Conservation (phyloP, 306 rosid species). For the Trifolium subterraneum region DNA sequence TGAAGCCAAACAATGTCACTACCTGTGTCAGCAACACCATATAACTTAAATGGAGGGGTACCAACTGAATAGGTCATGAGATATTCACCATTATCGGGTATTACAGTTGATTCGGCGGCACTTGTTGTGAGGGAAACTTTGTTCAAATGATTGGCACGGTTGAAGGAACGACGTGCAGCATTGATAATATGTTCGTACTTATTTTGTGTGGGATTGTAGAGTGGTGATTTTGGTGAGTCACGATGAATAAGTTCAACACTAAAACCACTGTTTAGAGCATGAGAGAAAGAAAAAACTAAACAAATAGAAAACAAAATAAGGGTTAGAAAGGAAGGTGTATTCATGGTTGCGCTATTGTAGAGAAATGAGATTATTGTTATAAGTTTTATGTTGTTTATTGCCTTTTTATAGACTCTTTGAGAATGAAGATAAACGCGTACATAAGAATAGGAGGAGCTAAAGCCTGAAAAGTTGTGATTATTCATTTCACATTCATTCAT, state of each 20-base stretch:
- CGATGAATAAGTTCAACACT: constrained; percentile 58
- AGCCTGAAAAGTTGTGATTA: background rate
- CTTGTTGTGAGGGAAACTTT: background rate
- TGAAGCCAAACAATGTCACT: constrained; percentile 68
- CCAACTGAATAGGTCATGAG: constrained; percentile 56
- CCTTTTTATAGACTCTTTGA: background rate
- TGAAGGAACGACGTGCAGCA: constrained; percentile 50
- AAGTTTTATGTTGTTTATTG: background rate
- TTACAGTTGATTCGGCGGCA: constrained; percentile 15
- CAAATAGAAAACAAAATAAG: background rate
- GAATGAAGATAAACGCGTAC: background rate
- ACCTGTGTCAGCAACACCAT: constrained; percentile 62
- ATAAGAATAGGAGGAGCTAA: background rate
- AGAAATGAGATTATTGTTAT: background rate
- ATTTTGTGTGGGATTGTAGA: constrained; percentile 41
- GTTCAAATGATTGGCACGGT: constrained; percentile 20
- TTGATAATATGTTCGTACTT: constrained; percentile 43
- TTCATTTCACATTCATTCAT: too few relatives aligned
- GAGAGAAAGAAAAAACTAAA: background rate
- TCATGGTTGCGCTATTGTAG: background rate
- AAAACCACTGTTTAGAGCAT: constrained; percentile 22
- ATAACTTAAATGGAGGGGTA: constrained; percentile 51
- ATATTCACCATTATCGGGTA: constrained; percentile 39
- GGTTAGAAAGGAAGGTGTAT: background rate
- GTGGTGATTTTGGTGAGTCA: constrained; percentile 62